Evolutionary conservation across 768 basidiomycete species (phyloP), one percentile per base, ranked within the genome.

Genomic region (Galerina sulciceps): DNA sequence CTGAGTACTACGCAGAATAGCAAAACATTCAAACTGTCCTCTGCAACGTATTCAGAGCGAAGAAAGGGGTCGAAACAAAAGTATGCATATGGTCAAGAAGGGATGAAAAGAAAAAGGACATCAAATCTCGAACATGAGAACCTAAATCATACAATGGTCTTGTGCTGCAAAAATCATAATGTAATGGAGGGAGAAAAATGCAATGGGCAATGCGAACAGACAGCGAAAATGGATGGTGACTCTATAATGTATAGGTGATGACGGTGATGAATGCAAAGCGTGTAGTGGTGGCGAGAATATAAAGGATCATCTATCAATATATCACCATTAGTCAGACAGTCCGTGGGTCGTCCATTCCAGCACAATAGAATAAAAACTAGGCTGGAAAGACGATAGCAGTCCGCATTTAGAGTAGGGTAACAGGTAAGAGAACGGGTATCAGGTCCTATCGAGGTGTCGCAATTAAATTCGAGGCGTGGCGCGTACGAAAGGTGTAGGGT

Each of bases 101-200:
- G 31, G 46, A 34, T 45, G n/a, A 53, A 36, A 26, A 57, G 26
- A 45, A 37, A 58, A 52, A 46, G 45, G 40, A 61, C 59, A 63
- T 61, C 65, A 60, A 66, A 63, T 57, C 62, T 63, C 62, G 60
- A 59, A 53, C 23, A 58, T 42, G 38, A 43, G 10, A 54, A 66
- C 61, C 67, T 66, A 65, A 66, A 68, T 67, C 65, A 61, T 67
- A 66, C 61, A 69, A 62, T 65, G 60, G 60, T 65, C 60, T 55
- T 66, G 64, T 67, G 64, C 65, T 67, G 67, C 67, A 65, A 43
- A 55, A 66, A 59, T 53, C 44, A 57, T 46, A 52, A 48, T 57
- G 57, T 62, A 53, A 53, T 51, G 45, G 38, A 46, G 57, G 34
- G 31, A 26, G 31, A 55, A 36, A 26, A 53, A 36, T 52, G 36